Evolutionary conservation across 305 asterid species (phyloP).

Genomic region (Solanum aculeatissimum): DNA sequence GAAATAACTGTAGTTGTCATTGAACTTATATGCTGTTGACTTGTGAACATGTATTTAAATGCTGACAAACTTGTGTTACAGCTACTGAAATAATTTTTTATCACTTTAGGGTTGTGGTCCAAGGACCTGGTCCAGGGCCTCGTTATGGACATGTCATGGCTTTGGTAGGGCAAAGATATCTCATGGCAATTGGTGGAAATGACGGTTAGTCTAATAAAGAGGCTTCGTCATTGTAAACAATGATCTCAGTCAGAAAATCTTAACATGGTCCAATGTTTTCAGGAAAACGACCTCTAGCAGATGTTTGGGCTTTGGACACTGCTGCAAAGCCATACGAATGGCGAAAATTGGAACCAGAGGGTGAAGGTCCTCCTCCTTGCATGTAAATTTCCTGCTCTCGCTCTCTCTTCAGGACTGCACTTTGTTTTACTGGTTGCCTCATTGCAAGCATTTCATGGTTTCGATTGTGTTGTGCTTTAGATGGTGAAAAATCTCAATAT

Average conservation of each 20-base stretch:
- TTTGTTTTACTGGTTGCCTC: background rate
- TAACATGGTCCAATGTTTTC: conserved; percentile 17
- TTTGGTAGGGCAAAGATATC: conserved; percentile 97
- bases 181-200: conserved; percentile 99
- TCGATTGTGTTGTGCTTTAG: background rate
- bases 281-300: conserved; percentile 98
- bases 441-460: background rate
- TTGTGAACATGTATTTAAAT: background rate
- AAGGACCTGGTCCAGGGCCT: conserved; percentile 99
- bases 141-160: conserved; percentile 99
- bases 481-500: background rate
- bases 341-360: conserved; percentile 99
- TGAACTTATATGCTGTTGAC: background rate
- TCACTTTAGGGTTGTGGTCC: conserved; percentile 83
- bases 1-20: background rate
- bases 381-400: conserved; percentile 37
- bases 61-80: background rate
- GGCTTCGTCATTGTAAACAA: background rate
- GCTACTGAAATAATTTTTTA: background rate
- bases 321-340: conserved; percentile 99
- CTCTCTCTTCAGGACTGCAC: background rate
- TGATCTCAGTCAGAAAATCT: conserved; percentile 1
- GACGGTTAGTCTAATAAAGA: conserved; percentile 52
- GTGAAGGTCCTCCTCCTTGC: conserved; percentile 99
- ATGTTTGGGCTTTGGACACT: conserved; percentile 99